Evolutionary conservation across 495 filamentous ascomycete genomes (phyloP).

Genomic region (Penicillium maclennaniae): DNA sequence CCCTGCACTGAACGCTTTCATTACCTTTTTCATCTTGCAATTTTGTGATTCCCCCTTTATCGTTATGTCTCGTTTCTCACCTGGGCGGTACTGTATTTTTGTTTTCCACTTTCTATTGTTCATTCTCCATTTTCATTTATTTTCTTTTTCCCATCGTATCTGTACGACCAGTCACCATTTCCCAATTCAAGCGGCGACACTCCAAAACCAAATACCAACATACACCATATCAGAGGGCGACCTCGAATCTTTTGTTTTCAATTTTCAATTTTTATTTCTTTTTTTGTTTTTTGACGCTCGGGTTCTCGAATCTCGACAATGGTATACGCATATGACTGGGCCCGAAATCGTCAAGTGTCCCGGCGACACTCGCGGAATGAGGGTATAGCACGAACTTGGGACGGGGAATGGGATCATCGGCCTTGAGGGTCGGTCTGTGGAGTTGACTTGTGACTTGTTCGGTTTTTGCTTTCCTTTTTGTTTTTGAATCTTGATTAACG

Average conservation of each 20-base stretch:
- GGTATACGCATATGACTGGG: constrained; percentile 8
- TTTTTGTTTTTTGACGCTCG: constrained; percentile 6
- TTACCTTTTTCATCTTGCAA: neutral
- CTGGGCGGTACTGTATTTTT: constrained; percentile 20
- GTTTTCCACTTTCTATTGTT: neutral
- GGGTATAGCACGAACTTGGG: constrained; percentile 10
- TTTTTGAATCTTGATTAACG: constrained; percentile 3
- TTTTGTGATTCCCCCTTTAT: constrained; percentile 11
- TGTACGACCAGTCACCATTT: neutral
- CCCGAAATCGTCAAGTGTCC: neutral
- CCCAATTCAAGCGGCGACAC: neutral
- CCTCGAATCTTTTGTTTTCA: constrained; percentile 20
- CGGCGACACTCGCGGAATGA: constrained; percentile 12
- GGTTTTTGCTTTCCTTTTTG: constrained; percentile 2
- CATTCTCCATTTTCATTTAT: constrained; percentile 1
- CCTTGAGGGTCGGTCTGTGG: constrained; percentile 9
- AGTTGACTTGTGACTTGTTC: constrained; percentile 4
- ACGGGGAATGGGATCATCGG: constrained; percentile 8
- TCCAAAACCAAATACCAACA: constrained; percentile 14
- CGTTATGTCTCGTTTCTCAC: constrained; percentile 1
- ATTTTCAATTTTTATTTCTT: too few relatives aligned
- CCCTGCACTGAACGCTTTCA: neutral
- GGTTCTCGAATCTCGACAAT: constrained; percentile 16
- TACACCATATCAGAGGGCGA: constrained; percentile 28
- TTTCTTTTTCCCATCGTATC: neutral